These are phyloP conservation scores for Barbarea vulgaris DNA, from an alignment of 345 rosid genomes.

Conservation along the genomic window DNA sequence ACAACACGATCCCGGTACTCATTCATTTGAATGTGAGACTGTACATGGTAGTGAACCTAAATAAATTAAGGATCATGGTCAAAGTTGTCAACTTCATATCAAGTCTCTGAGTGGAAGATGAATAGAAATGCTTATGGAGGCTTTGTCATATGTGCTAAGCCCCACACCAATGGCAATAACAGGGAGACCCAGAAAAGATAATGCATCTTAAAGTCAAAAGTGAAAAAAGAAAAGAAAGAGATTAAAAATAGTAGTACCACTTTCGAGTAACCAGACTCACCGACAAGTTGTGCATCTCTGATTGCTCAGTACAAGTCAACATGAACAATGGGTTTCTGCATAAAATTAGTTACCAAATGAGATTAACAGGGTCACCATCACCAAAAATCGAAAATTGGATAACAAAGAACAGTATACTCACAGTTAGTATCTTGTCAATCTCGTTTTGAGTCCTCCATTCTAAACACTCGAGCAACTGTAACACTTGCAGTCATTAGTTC, in stretches of 20 bases:
- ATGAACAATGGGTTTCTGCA: conserved; percentile 87
- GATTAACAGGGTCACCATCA: not conserved
- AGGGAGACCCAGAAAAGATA: conserved; percentile 83
- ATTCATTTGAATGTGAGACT: conserved; percentile 97
- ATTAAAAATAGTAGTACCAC: conserved; percentile 56
- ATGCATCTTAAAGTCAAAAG: not conserved
- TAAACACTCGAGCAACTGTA: conserved; percentile 78
- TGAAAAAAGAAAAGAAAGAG: conserved; percentile 13
- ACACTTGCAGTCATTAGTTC: conserved; percentile 37
- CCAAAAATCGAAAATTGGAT: not conserved
- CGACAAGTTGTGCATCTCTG: conserved; percentile 90
- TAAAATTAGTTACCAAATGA: conserved; percentile 3
- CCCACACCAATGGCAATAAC: conserved; percentile 88
- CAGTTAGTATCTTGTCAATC: conserved; percentile 74
- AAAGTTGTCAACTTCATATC: conserved; percentile 18
- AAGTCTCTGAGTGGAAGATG: not conserved
- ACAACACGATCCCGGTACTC: conserved; percentile 96
- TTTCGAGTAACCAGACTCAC: conserved; percentile 87
- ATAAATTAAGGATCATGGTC: conserved; percentile 19
- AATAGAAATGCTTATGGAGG: conserved; percentile 66
- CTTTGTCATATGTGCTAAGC: conserved; percentile 90
- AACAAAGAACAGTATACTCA: conserved; percentile 34
- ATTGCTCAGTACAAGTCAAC: conserved; percentile 74
- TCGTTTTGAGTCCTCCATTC: conserved; percentile 85
- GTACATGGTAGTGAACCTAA: conserved; percentile 84